Percentiles rank a stretch among this genome's conserved stretches.
These are phyloP conservation scores for Trichoderma semiorbis DNA, from an alignment of 2,329 filamentous ascomycete species.

Conservation along the genomic window DNA sequence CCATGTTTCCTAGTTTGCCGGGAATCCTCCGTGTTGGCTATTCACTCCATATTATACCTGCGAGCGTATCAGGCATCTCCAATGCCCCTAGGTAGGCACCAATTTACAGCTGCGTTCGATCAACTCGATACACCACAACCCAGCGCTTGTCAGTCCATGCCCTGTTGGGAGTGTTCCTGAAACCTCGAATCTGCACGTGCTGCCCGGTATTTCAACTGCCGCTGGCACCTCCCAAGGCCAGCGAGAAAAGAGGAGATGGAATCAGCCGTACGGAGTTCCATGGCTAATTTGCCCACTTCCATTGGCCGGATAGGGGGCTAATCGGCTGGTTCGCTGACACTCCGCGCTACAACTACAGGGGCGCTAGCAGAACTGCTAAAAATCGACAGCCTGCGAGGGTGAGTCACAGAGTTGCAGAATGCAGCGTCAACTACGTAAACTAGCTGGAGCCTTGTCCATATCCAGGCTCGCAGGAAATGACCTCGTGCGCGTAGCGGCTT, in stretches of 20 bases:
- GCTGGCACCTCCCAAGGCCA: background rate
- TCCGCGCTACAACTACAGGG: background rate
- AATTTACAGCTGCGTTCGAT: background rate
- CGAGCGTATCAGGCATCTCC: background rate
- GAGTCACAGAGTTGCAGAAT: constrained; percentile 13
- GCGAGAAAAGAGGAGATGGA: background rate
- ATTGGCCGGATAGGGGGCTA: background rate
- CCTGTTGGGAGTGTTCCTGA: background rate
- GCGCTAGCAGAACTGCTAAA: background rate
- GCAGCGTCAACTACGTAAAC: constrained; percentile 11
- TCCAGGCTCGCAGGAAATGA: background rate
- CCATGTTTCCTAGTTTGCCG: background rate
- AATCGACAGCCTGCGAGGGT: background rate
- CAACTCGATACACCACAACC: background rate
- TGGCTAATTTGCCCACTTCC: background rate
- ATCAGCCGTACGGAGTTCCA: background rate
- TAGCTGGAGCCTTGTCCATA: constrained; percentile 3
- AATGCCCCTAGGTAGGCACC: background rate
- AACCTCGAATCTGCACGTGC: background rate
- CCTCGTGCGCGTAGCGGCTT: background rate
- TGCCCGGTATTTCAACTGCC: background rate
- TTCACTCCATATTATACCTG: background rate
- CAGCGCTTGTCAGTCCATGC: background rate
- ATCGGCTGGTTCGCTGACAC: background rate
- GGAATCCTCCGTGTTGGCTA: too few species aligned